These are phyloP conservation scores for Pistacia vera DNA, from an alignment of 345 rosid species.

Conservation along the genomic window DNA sequence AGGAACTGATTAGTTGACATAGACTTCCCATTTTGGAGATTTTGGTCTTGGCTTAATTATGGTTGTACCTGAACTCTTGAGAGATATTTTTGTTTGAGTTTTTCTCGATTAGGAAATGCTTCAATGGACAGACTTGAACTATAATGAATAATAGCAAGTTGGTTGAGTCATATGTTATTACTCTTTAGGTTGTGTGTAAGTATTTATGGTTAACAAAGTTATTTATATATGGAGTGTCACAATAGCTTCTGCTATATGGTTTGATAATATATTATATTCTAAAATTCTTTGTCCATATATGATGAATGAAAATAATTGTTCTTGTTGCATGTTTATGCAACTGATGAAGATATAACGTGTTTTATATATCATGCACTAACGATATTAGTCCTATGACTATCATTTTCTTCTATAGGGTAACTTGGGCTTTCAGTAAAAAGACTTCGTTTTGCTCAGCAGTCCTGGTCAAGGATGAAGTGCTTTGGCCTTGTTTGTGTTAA, in stretches of 20 bases:
- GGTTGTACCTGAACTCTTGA: neutral
- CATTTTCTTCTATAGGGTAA: neutral
- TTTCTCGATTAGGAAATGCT: conserved; percentile 9
- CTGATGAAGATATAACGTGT: neutral
- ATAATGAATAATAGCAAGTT: neutral
- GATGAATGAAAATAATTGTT: neutral
- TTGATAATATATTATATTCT: neutral
- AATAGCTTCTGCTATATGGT: neutral
- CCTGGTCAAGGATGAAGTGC: conserved; percentile 6
- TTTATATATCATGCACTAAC: neutral
- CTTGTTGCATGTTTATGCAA: neutral
- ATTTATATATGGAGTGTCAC: neutral
- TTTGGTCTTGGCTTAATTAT: neutral
- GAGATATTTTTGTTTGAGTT: neutral
- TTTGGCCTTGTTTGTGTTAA: neutral
- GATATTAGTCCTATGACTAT: neutral
- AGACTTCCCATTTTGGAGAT: neutral
- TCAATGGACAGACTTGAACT: neutral
- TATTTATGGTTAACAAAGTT: neutral
- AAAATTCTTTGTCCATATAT: neutral
- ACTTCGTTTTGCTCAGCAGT: neutral
- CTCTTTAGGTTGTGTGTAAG: neutral
- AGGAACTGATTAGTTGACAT: neutral
- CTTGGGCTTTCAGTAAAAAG: neutral
- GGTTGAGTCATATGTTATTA: neutral